Base-by-base conservation (phyloP, 2,329 filamentous ascomycete genomes). In the Fusarium palustre region DNA sequence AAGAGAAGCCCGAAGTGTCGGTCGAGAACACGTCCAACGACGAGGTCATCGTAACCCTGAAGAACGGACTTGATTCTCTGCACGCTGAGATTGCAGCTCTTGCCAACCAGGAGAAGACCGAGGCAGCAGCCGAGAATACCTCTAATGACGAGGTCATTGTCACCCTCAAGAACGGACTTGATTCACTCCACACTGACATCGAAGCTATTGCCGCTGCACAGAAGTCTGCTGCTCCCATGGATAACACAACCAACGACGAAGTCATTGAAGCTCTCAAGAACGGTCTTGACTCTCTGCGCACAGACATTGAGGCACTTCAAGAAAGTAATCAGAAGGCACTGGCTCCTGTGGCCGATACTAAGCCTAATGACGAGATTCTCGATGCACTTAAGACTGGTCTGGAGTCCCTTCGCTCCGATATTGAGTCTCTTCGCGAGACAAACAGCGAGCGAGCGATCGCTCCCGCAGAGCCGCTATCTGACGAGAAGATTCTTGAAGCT, bases 41-140 rank as follows among this genome's bases (percentile, higher is more conserved):
- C 68, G 93, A 97, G 77, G 93, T 97, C 50, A 83, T 97, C 2
- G 92, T 97, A 58, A 92, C 92, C 0, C 84, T 97, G 52, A 95
- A 92, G 76, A 86, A 90, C n/a, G 93, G 93, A 0, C 82, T 97
- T 11, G 88, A 90, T 43, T 85, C 85, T 43, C 84, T 97, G 20
- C 89, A 89, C 56, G 83, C 86, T 4, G 93, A 97, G 52, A 91
- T 94, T 6, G 52, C 41, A 38, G 52, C 52, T 10, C 90, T 91
- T 22, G 86, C 89, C 22, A 79, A 91, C 79, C 90, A 92, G 5
- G 82, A 88, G 31, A 68, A 58, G 38, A 22, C 62, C 1, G 55
- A 67, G 31, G 48, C 57, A 6, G 15, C 64, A 5, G 38, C 64
- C 0, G 69, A 70, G 16, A 54, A 88, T 91, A 53, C 47, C 16